Base-by-base conservation (phyloP, 1,139 yeast genomes). In the Geotrichum europaeum region DNA sequence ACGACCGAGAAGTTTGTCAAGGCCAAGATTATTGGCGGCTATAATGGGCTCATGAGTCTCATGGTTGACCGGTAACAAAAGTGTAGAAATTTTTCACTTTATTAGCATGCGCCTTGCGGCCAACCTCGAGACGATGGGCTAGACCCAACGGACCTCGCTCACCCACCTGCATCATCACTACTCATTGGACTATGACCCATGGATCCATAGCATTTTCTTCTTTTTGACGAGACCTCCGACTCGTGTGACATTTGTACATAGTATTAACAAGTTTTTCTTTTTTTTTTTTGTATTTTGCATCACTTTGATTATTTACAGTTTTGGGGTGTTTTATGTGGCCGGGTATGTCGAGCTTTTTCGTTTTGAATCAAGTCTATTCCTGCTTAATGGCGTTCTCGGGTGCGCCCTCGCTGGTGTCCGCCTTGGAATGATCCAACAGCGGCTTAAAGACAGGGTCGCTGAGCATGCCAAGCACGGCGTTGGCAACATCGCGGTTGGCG, bases 401-500 rank as follows among this genome's bases (percentile, higher is more conserved):
- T 6, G 61, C 63, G 6, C 61, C 63, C n/a, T 55, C 58, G 22
- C 57, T 50, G 9, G 58, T 56, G 40, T 63, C 70, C 67, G 58
- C 55, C 20, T 58, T 60, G 12, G 61, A 13, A 49, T 52, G 49
- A 36, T 69, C 68, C 57, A 68, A 64, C 59, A 68, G 64, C n/a
- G 69, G 66, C 61, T 67, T 71, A 76, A 89, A 89, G 13, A 83
- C 79, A 22, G 86, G 86, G 66, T 83, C 85, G 51, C 82, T 76
- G 72, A 90, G 81, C 69, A 90, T 78, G 69, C 87, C 92, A 68
- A 84, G 75, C 24, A 89, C 96, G 72, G 87, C 88, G 63, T 78
- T 76, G 58, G 91, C 87, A 51, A 89, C 85, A 32, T 87, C 85
- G 65, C 84, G 87, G 64, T 80, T 78, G 49, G 78, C 69, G 47